Evolutionary conservation across 306 rosid genomes (phyloP).

Genomic region (Inga oerstediana): DNA sequence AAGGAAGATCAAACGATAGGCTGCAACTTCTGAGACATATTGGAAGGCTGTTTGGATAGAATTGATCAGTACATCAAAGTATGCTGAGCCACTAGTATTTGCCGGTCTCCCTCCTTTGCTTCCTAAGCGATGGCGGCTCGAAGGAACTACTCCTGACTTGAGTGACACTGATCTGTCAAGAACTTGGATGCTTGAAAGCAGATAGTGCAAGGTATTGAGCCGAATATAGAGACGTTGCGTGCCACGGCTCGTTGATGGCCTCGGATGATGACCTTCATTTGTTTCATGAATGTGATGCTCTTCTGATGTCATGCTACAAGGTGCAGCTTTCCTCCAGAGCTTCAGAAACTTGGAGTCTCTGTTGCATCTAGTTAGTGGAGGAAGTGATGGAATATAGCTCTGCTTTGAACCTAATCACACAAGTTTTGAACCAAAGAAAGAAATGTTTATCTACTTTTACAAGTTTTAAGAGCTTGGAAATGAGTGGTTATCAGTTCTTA

Average conservation of each 20-base stretch:
- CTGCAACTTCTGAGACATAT: slow-evolving; percentile 89
- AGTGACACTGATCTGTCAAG: slow-evolving; percentile 63
- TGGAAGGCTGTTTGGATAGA: slow-evolving; percentile 64
- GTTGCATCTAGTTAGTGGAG: slow-evolving; percentile 87
- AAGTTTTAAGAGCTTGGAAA: background rate
- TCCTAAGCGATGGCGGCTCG: slow-evolving; percentile 36
- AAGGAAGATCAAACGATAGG: slow-evolving; percentile 80
- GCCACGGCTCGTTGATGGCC: slow-evolving; percentile 89
- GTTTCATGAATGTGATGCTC: slow-evolving; percentile 42
- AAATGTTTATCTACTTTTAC: background rate
- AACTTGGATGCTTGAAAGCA: slow-evolving; percentile 59
- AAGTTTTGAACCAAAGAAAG: background rate
- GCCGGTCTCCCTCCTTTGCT: slow-evolving; percentile 36
- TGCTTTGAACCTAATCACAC: slow-evolving; percentile 69
- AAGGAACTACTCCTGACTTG: slow-evolving; percentile 40
- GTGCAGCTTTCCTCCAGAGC: slow-evolving; percentile 76
- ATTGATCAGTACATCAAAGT: slow-evolving; percentile 54
- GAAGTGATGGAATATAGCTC: slow-evolving; percentile 80
- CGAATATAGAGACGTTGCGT: slow-evolving; percentile 93
- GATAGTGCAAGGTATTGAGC: slow-evolving; percentile 78
- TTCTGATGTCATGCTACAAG: slow-evolving; percentile 49
- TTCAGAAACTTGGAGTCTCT: slow-evolving; percentile 65
- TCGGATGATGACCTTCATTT: slow-evolving; percentile 65
- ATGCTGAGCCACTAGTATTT: slow-evolving; percentile 41
- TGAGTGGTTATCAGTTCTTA: background rate